These are phyloP conservation scores for Otatea glauca DNA, from an alignment of 176 grass and related monocot species.

Conservation along the genomic window DNA sequence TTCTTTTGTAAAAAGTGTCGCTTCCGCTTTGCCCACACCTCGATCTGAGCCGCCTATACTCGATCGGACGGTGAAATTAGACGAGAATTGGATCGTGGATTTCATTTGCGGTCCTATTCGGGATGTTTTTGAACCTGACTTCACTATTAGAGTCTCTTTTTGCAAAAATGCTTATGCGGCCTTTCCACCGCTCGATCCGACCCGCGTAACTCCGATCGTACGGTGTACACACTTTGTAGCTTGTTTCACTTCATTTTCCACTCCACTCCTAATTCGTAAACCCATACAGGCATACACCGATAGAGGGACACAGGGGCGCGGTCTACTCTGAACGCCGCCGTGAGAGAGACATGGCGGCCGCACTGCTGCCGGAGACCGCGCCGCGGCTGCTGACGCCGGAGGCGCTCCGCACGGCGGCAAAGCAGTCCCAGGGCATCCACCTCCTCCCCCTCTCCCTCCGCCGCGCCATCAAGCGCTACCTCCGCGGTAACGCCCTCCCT, in stretches of 20 bases:
- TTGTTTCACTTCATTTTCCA: neutral
- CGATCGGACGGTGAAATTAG: neutral
- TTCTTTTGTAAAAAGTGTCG: neutral
- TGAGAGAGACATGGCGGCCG: constrained; percentile 59
- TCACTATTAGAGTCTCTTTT: neutral
- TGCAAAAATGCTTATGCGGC: neutral
- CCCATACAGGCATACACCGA: neutral
- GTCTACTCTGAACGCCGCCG: constrained; percentile 24
- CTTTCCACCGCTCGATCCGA: neutral
- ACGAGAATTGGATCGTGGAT: no score
- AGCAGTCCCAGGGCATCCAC: constrained; percentile 85
- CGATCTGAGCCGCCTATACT: neutral
- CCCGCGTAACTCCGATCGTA: neutral
- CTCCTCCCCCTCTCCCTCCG: constrained; percentile 77
- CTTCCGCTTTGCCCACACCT: neutral
- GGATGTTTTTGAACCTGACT: neutral
- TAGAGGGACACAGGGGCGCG: neutral
- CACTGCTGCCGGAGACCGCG: constrained; percentile 60
- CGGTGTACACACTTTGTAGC: neutral
- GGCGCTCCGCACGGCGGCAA: constrained; percentile 74
- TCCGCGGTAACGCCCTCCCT: constrained; percentile 55
- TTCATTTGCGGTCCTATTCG: neutral
- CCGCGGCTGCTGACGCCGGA: constrained; percentile 71
- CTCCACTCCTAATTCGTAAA: neutral
- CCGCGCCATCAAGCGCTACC: constrained; percentile 82